Evolutionary conservation across 768 basidiomycete genomes (phyloP).

Genomic region (Russula sp.): DNA sequence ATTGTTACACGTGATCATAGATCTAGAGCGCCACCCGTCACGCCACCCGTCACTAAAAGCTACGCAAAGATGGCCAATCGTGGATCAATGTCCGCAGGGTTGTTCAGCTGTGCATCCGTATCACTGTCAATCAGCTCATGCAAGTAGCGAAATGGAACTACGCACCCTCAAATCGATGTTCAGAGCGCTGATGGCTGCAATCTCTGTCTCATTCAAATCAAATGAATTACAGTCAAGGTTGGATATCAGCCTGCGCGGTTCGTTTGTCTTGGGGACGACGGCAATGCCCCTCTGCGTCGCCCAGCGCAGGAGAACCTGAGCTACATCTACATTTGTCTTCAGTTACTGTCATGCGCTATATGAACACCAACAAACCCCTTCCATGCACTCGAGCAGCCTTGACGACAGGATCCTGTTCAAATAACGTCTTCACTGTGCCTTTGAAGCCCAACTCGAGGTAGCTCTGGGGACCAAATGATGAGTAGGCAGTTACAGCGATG

Average conservation of each 20-base stretch:
- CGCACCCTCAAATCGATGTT: slow-evolving; percentile 60
- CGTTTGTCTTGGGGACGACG: slow-evolving; percentile 46
- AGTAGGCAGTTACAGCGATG: slow-evolving; percentile 52
- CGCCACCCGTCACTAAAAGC: not conserved
- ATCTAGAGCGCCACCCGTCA: too few species aligned
- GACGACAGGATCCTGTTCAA: slow-evolving; percentile 43
- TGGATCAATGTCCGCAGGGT: slow-evolving; percentile 62
- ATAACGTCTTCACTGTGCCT: slow-evolving; percentile 40
- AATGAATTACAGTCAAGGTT: slow-evolving; percentile 45
- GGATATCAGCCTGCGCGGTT: slow-evolving; percentile 33
- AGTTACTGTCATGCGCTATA: not conserved
- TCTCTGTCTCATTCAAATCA: slow-evolving; percentile 51
- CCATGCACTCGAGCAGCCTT: slow-evolving; percentile 43
- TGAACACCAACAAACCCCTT: slow-evolving; percentile 43
- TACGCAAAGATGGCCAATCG: slow-evolving; percentile 61
- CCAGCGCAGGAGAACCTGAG: slow-evolving; percentile 47
- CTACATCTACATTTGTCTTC: slow-evolving; percentile 28
- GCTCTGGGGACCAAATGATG: slow-evolving; percentile 48
- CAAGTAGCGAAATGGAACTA: slow-evolving; percentile 12
- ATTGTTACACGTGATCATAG: too few species aligned
- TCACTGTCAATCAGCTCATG: slow-evolving; percentile 11
- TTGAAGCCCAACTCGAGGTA: slow-evolving; percentile 64
- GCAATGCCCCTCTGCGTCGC: slow-evolving; percentile 43
- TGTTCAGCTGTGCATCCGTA: slow-evolving; percentile 46
- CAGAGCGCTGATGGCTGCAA: slow-evolving; percentile 50